Base-by-base conservation (phyloP, 192 early-diverging fungal species). In the Mortierella antarctica region DNA sequence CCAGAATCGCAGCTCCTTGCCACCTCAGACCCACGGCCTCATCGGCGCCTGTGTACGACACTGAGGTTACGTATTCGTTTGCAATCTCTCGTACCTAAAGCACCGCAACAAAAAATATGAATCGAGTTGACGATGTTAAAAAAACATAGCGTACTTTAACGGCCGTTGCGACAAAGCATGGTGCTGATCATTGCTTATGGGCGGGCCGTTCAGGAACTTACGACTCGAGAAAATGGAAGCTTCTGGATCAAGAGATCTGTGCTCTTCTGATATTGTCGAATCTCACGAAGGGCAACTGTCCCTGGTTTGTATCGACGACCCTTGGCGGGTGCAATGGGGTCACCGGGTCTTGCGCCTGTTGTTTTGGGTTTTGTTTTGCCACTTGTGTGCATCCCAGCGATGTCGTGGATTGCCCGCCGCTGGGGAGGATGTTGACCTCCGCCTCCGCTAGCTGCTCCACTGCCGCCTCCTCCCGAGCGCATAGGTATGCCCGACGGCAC, bases 201-300 rank as follows among this genome's bases (percentile, higher is more conserved):
- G 17, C 20, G 48, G 42, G n/a, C 20, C 14, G 48, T 63, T n/a
- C 31, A 31, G 46, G 14, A 83, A 62, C 77, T 51, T 75, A 93
- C 95, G 46, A 97, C 84, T 0, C 96, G 85, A 23, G 93, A 86
- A 88, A 97, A 97, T n/a, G 96, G 95, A 39, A 95, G 86, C 85
- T 95, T 96, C 39, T 90, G 86, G 13, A 97, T 71, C 42, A 96
- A 83, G 20, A 96, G 86, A 23, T 94, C 87, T 31, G 94, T 95
- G 13, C 84, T 88, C 82, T 92, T 94, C 77, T 97, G 96, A 74
- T 92, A 96, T 67, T 88, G 88, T 65, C 94, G 86, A 54, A 97
- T 97, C 80, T 97, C 96, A 8, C 91, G 74, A 46, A 97, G 83
- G 2, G 96, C 95, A 12, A 93, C 86, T 11, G 93, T 91, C 20